Conservation (phyloP, 345 rosid genomes). For the Heritiera fomes region DNA sequence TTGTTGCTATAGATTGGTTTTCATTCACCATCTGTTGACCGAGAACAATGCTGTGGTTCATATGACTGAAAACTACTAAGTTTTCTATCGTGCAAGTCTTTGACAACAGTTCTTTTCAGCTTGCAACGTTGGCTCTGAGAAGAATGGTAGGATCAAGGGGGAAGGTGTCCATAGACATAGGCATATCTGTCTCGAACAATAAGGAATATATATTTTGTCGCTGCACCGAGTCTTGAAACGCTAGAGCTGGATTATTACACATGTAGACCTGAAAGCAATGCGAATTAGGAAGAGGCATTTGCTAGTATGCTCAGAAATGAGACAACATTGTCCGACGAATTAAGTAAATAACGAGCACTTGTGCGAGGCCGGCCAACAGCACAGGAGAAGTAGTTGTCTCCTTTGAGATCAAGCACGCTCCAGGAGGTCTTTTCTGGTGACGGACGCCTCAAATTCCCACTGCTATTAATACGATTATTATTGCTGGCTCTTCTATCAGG, state of each 20-base stretch:
- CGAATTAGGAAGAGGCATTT: constrained; percentile 26
- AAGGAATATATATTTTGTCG: neutral
- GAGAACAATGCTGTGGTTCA: too few relatives aligned
- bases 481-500: constrained; percentile 49
- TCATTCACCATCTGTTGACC: too few relatives aligned
- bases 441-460: constrained; percentile 50
- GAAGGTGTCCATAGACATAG: neutral
- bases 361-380: constrained; percentile 87
- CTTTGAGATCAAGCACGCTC: constrained; percentile 98
- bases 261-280: neutral
- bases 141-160: neutral
- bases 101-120: neutral
- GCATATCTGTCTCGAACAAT: neutral
- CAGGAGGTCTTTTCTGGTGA: constrained; percentile 81
- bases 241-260: neutral
- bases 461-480: constrained; percentile 30
- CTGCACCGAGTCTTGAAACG: neutral
- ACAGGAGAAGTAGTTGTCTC: constrained; percentile 95
- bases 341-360: constrained; percentile 69
- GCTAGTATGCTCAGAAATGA: constrained; percentile 70
- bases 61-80: too few relatives aligned
- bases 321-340: constrained; percentile 81
- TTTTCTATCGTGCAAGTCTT: neutral
- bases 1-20: too few relatives aligned
- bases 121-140: neutral